phyloP scores from a whole-genome alignment of 1,139 yeast genomes.

The Yamadazyma oceani region DNA sequence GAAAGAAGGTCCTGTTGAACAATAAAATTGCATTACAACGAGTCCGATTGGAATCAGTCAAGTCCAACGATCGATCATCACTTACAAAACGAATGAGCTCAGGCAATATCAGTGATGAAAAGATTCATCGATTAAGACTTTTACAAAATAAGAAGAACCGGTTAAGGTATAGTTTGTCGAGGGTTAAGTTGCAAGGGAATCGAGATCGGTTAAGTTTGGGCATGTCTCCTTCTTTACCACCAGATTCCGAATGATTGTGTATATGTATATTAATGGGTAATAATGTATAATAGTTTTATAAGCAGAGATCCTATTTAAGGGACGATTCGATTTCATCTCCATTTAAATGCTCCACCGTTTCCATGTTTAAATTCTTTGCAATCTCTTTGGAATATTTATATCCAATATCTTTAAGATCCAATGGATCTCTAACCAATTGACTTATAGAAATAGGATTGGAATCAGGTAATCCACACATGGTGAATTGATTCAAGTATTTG shows the following conservation, averaged over 20 bases:
- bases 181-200: slow-evolving; percentile 22
- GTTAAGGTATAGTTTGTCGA: slow-evolving; percentile 34
- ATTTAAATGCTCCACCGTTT: slow-evolving; percentile 44
- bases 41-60: slow-evolving; percentile 31
- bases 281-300: no score
- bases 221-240: slow-evolving; percentile 17
- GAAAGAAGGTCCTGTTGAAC: slow-evolving; percentile 26
- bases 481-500: slow-evolving; percentile 64
- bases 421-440: slow-evolving; percentile 21
- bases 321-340: slow-evolving; percentile 24
- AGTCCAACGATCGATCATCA: slow-evolving; percentile 10
- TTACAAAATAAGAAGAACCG: slow-evolving; percentile 40
- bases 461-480: slow-evolving; percentile 83
- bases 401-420: slow-evolving; percentile 46
- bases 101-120: slow-evolving; percentile 20
- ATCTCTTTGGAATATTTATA: slow-evolving; percentile 52
- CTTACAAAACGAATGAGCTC: background rate
- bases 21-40: slow-evolving; percentile 35
- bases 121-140: slow-evolving; percentile 30
- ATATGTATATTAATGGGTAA: slow-evolving; percentile 3
- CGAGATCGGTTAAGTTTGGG: slow-evolving; percentile 20
- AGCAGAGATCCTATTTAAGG: slow-evolving; percentile 1
- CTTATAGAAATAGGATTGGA: slow-evolving; percentile 43
- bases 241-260: slow-evolving; percentile 4
- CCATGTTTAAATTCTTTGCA: slow-evolving; percentile 47